Conservation (phyloP, 2,329 filamentous ascomycete genomes). For the Venturia oleaginea region DNA sequence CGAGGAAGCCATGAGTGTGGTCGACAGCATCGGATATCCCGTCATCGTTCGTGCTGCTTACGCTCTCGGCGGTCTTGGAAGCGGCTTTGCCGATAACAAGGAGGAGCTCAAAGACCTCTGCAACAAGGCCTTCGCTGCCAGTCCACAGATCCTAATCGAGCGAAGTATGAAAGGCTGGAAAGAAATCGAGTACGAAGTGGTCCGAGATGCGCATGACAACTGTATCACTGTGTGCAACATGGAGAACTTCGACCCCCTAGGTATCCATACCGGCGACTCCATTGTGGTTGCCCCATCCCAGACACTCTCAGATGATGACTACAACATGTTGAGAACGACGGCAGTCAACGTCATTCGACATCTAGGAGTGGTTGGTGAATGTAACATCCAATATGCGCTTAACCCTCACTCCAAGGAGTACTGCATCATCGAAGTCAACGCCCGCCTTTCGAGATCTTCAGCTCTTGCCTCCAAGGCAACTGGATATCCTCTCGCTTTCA, state of each 20-base stretch:
- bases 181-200: slow-evolving; percentile 98
- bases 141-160: slow-evolving; percentile 93
- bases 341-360: slow-evolving; percentile 96
- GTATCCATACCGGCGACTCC: slow-evolving; percentile 95
- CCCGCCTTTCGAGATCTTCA: slow-evolving; percentile 87
- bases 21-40: slow-evolving; percentile 87
- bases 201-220: slow-evolving; percentile 90
- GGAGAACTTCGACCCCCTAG: slow-evolving; percentile 98
- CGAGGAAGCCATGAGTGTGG: slow-evolving; percentile 79
- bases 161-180: slow-evolving; percentile 99
- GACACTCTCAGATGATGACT: slow-evolving; percentile 93
- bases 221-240: slow-evolving; percentile 99
- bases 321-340: slow-evolving; percentile 97
- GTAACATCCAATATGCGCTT: slow-evolving; percentile 96
- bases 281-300: slow-evolving; percentile 97
- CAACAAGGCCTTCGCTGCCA: slow-evolving; percentile 89
- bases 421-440: slow-evolving; percentile 99
- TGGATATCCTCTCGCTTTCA: slow-evolving; percentile 90
- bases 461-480: slow-evolving; percentile 95
- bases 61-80: slow-evolving; percentile 87
- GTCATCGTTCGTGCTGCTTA: slow-evolving; percentile 97
- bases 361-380: slow-evolving; percentile 93
- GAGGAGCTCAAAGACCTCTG: slow-evolving; percentile 76
- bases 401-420: slow-evolving; percentile 95
- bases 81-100: slow-evolving; percentile 88